Evolutionary conservation across 2,329 filamentous ascomycete genomes (phyloP).

Genomic region (Xylaria polymorpha): DNA sequence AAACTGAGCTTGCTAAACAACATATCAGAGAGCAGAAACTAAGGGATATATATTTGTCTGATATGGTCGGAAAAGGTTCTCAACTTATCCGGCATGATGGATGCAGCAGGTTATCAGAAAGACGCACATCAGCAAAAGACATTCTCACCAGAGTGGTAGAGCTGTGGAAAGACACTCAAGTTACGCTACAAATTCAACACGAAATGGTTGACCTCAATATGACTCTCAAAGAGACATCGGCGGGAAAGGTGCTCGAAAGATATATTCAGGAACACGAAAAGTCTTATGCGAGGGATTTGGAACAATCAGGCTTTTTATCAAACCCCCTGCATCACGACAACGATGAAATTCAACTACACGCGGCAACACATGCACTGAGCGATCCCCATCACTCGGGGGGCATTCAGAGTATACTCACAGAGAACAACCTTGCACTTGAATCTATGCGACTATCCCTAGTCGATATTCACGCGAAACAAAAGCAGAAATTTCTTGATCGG

Average conservation of each 20-base stretch:
- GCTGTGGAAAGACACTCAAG: conserved; percentile 14
- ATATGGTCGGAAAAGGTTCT: conserved; percentile 14
- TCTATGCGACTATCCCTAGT: conserved; percentile 22
- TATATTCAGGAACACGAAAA: not conserved
- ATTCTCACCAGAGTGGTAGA: not conserved
- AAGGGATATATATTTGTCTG: conserved; percentile 9
- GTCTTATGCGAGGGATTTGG: not conserved
- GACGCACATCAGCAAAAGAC: conserved; percentile 1
- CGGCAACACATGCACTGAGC: not conserved
- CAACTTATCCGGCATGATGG: conserved; percentile 2
- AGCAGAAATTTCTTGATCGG: conserved; percentile 5
- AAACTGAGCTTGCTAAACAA: conserved; percentile 15
- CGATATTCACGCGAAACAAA: conserved; percentile 21
- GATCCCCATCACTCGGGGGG: not conserved
- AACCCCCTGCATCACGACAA: not conserved
- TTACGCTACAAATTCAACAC: conserved; percentile 28
- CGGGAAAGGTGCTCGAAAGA: conserved; percentile 22
- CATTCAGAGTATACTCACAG: conserved; percentile 12
- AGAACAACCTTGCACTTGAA: conserved; percentile 19
- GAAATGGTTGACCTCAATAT: conserved; percentile 23
- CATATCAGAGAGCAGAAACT: conserved; percentile 22
- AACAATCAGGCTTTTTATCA: not conserved
- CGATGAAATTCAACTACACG: not conserved
- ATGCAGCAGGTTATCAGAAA: conserved; percentile 1
- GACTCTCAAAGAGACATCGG: conserved; percentile 10